Percentiles rank a stretch among this genome's conserved stretches.
phyloP scores from a whole-genome alignment of 768 basidiomycete genomes.

The Tulasnella sp. region DNA sequence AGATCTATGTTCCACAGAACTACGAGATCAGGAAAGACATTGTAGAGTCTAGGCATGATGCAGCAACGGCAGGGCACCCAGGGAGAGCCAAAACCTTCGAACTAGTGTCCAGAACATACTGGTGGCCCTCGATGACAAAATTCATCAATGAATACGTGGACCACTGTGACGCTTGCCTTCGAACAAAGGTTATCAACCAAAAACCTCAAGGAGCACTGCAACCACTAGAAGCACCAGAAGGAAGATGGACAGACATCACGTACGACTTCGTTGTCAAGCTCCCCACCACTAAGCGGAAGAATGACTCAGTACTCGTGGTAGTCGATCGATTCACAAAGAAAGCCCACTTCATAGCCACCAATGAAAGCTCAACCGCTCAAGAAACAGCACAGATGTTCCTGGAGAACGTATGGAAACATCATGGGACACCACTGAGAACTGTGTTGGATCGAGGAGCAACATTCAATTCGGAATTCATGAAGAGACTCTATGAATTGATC shows the following conservation, averaged over 20 bases:
- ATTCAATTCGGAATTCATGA: background rate
- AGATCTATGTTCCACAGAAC: conserved; percentile 6
- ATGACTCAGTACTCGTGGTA: background rate
- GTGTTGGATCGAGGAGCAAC: background rate
- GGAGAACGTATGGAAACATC: conserved; percentile 5
- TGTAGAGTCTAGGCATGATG: background rate
- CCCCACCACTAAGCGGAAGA: background rate
- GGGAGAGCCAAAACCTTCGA: conserved; percentile 19
- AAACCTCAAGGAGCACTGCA: conserved; percentile 19
- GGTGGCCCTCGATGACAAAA: conserved; percentile 17
- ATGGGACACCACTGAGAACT: background rate
- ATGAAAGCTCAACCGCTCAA: background rate
- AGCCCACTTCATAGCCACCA: background rate
- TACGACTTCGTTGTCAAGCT: conserved; percentile 21
- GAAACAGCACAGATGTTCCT: background rate
- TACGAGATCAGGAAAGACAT: background rate
- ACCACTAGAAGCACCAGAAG: conserved; percentile 19
- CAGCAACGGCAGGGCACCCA: background rate
- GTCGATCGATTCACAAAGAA: background rate
- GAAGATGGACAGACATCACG: conserved; percentile 22
- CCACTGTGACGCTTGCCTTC: conserved; percentile 20
- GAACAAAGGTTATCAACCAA: conserved; percentile 15
- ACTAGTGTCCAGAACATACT: conserved; percentile 18
- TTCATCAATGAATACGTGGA: conserved; percentile 22
- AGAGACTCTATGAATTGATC: background rate